Percentiles rank a stretch among this genome's conserved stretches.
These are phyloP conservation scores for Takakia lepidozioides DNA, from an alignment of 225 moss, liverwort and hornwort genomes.

Conservation along the genomic window DNA sequence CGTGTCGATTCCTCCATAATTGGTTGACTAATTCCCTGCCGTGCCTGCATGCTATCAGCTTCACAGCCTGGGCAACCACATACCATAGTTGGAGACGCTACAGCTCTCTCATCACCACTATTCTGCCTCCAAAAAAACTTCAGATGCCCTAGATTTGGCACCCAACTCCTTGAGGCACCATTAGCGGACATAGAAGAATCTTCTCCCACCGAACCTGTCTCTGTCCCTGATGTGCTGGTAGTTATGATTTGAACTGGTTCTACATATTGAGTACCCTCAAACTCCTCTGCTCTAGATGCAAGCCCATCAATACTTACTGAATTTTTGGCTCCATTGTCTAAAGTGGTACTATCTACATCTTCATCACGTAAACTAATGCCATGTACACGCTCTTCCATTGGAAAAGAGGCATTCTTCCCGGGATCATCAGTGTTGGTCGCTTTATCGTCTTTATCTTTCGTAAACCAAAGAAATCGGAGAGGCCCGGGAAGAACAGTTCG, in stretches of 20 bases:
- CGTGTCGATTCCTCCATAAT: constrained; percentile 26
- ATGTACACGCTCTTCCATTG: constrained; percentile 9
- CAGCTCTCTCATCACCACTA: constrained; percentile 11
- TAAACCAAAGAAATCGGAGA: constrained; percentile 26
- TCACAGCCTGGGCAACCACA: constrained; percentile 13
- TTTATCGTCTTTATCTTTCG: constrained; percentile 11
- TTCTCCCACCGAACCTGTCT: not conserved
- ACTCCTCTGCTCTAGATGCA: not conserved
- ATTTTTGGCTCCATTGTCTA: too few relatives aligned
- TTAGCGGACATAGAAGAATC: not conserved
- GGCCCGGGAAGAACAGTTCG: constrained; percentile 14
- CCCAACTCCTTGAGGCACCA: constrained; percentile 14
- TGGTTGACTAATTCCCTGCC: constrained; percentile 12
- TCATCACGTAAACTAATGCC: constrained; percentile 11
- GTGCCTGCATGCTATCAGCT: constrained; percentile 20
- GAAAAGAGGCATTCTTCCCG: constrained; percentile 4
- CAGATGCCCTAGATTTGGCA: constrained; percentile 22
- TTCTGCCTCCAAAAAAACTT: constrained; percentile 16
- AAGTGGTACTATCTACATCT: not conserved
- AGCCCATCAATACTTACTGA: too few relatives aligned
- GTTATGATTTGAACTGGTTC: too few relatives aligned
- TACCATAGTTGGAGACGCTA: constrained; percentile 7
- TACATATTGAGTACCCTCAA: not conserved
- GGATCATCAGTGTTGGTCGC: constrained; percentile 1
- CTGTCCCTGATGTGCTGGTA: constrained; percentile 2